Evolutionary conservation across 2,329 filamentous ascomycete species (phyloP).

Genomic region (Talaromyces sp.): DNA sequence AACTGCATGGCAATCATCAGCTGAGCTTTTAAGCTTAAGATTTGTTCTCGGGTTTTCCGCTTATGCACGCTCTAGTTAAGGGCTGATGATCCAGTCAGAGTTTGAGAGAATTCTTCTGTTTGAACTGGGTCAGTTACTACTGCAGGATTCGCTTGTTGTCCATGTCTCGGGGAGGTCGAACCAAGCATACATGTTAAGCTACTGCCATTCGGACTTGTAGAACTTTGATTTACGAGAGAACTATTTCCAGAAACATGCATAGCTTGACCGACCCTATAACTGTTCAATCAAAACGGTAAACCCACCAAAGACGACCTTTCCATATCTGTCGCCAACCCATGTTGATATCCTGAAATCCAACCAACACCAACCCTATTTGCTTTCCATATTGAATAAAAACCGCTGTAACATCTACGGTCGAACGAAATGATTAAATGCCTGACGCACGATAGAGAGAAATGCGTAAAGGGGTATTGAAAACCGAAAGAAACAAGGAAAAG

Average conservation of each 20-base stretch:
- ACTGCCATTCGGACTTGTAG: neutral
- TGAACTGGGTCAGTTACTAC: neutral
- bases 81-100: neutral
- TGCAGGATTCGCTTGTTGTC: neutral
- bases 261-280: neutral
- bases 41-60: neutral
- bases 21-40: neutral
- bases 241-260: neutral
- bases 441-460: constrained; percentile 1
- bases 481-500: constrained; percentile 16
- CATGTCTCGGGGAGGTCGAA: neutral
- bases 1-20: neutral
- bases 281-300: neutral
- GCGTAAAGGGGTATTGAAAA: constrained; percentile 7
- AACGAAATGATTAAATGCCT: constrained; percentile 2
- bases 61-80: neutral
- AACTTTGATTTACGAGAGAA: neutral
- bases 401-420: constrained; percentile 7
- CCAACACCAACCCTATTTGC: neutral
- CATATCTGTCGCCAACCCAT: neutral
- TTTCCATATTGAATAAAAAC: neutral
- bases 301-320: neutral
- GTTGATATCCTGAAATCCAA: neutral
- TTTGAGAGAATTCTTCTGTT: neutral
- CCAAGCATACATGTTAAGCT: neutral